A percentile compares a stretch with the other conserved stretches of the same genome.
phyloP scores from a whole-genome alignment of 2,329 filamentous ascomycete genomes.

The Cryoendolithus antarcticus region DNA sequence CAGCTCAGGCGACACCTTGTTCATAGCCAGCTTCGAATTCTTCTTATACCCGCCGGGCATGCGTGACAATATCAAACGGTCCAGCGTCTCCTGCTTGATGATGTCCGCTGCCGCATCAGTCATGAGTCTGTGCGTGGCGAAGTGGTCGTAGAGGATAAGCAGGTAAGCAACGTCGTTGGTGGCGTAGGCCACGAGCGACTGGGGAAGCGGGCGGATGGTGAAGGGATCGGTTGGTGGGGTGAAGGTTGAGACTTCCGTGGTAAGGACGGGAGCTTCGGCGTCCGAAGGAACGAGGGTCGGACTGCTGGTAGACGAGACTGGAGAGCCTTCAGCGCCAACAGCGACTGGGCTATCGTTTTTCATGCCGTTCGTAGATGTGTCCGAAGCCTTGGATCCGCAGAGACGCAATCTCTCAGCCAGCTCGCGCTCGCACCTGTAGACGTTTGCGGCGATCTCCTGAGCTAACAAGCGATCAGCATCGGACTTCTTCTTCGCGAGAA shows the following conservation, averaged over 20 bases:
- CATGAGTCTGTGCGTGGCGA: constrained; percentile 1
- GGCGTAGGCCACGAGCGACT: constrained; percentile 33
- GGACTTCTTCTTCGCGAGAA: neutral
- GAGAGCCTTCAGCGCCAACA: neutral
- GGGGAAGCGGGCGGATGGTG: constrained; percentile 26
- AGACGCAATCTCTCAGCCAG: too few relatives aligned
- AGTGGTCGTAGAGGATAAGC: constrained; percentile 17
- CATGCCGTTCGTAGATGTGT: neutral
- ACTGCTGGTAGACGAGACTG: too few relatives aligned
- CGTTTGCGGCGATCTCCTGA: too few relatives aligned
- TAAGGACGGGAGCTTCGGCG: too few relatives aligned
- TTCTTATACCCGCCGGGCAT: too few relatives aligned
- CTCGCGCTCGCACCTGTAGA: too few relatives aligned
- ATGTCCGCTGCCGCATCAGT: neutral
- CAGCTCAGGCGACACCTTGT: too few relatives aligned
- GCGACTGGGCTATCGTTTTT: neutral
- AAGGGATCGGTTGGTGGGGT: neutral
- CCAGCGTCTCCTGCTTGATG: neutral
- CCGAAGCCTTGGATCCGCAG: too few relatives aligned
- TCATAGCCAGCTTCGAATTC: too few relatives aligned
- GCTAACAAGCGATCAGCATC: neutral
- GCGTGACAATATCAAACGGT: too few relatives aligned
- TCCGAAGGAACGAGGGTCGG: too few relatives aligned
- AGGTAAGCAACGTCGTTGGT: constrained; percentile 33
- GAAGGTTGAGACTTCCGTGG: too few relatives aligned